phyloP scores from a whole-genome alignment of 345 rosid species.

The Eucalyptus pauciflora region DNA sequence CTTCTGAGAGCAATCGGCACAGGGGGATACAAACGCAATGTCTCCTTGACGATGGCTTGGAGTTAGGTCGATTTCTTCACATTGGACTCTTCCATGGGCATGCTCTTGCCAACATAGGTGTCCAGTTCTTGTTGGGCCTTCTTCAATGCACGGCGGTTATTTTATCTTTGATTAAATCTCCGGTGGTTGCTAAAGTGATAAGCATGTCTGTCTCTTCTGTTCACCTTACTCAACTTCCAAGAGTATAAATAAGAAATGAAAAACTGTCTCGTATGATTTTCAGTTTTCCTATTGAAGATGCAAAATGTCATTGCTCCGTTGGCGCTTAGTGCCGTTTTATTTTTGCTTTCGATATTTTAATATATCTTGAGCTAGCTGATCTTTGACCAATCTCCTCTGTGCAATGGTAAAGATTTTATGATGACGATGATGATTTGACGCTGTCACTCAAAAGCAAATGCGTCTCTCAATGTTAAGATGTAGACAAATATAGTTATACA shows the following conservation, averaged over 20 bases:
- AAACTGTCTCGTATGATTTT: not conserved
- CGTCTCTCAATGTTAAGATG: not conserved
- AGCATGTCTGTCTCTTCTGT: not conserved
- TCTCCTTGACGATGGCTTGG: constrained; percentile 14
- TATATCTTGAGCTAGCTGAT: not conserved
- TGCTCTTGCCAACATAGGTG: not conserved
- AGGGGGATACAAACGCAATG: constrained; percentile 2
- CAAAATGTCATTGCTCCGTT: not conserved
- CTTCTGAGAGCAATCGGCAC: not conserved
- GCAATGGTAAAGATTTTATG: not conserved
- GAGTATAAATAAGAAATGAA: not conserved
- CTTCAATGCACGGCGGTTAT: constrained; percentile 1
- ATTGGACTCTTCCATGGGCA: constrained; percentile 5
- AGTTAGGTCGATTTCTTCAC: not conserved
- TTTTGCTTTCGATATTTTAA: not conserved
- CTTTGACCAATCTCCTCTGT: not conserved
- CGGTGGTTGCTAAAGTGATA: not conserved
- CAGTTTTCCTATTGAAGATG: not conserved
- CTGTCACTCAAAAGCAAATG: not conserved
- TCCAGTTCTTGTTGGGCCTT: constrained; percentile 15
- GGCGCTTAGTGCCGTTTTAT: not conserved
- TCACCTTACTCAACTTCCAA: not conserved
- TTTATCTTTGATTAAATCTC: not conserved
- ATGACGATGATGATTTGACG: not conserved
- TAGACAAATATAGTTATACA: not conserved